Base-by-base conservation (phyloP, 2,329 filamentous ascomycete species). In the Monosporascus ibericus region DNA sequence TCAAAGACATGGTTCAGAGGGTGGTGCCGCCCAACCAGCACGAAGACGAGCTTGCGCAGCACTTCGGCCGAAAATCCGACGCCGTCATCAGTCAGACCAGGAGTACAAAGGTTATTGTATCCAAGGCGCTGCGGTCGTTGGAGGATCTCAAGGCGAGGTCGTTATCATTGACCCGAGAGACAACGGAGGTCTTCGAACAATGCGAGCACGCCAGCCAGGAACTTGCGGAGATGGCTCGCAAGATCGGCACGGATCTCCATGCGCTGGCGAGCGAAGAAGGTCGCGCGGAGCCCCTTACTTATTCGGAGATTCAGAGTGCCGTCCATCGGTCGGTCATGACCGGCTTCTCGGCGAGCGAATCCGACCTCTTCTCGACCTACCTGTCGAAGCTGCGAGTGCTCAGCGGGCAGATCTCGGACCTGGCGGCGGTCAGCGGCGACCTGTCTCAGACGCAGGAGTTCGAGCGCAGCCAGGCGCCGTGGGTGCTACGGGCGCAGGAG, bases 401-500 rank as follows among this genome's bases (percentile, higher is more conserved):
- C 42, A 82, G 81, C 14, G 73, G 74, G 22, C 80, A 85, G 52
- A 77, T 95, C 38, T 76, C 82, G 36, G 87, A 92, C 55, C 78
- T 96, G 52, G 82, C 85, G 6, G 80, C 82, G 14, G 75, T 92
- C 54, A 84, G 87, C 47, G 77, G 78, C 14, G 87, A 91, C 63
- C 75, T 92, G 20, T 82, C 84, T 39, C 83, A 87, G 62, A 87
- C 87, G 0, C 78, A 87, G 55, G 88, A 92, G 68, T 92, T 97
- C 63, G 90, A 95, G 58, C 80, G 83, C 56, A 80, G 77, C 22
- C 77, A 82, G 0, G 81, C 87, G 3, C 94, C 94, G 2, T 99
- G 94, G 94, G 78, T 88, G 50, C 77, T 90, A 34, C 86, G 92
- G 50, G 86, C 90, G 3, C 83, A 88, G 61, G 87, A 94, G 63